These are phyloP conservation scores for Voacanga thouarsii DNA, from an alignment of 257 asterid genomes.

Conservation along the genomic window DNA sequence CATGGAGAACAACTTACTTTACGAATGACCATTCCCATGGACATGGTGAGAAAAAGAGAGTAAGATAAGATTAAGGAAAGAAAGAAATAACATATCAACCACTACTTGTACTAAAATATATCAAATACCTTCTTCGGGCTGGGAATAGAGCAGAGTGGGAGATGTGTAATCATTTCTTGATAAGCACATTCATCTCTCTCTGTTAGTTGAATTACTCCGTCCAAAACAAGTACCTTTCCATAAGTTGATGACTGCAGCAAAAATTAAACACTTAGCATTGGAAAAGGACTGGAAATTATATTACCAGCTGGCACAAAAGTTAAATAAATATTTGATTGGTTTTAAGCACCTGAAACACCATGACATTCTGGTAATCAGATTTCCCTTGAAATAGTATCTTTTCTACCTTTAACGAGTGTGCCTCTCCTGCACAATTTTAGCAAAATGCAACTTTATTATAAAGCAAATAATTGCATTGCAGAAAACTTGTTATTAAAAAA, in stretches of 20 bases:
- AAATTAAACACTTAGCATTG: constrained; percentile 12
- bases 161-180: constrained; percentile 96
- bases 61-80: not conserved
- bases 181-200: constrained; percentile 99
- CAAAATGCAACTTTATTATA: not conserved
- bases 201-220: constrained; percentile 94
- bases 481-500: not conserved
- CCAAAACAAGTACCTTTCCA: constrained; percentile 96
- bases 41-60: not conserved
- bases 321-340: constrained; percentile 8
- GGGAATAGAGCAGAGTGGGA: constrained; percentile 88
- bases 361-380: constrained; percentile 89
- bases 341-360: constrained; percentile 78
- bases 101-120: not conserved
- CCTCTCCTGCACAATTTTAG: constrained; percentile 73
- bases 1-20: not conserved
- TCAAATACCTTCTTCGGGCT: constrained; percentile 75
- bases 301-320: not conserved
- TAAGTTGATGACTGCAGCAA: constrained; percentile 78
- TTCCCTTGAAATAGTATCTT: constrained; percentile 78
- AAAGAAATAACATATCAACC: not conserved
- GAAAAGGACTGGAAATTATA: not conserved
- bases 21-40: not conserved
- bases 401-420: constrained; percentile 94
- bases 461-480: not conserved